Percentiles rank a stretch among this genome's conserved stretches.
phyloP scores from a whole-genome alignment of 495 filamentous ascomycete genomes.

The Aspergillus kassunensis region DNA sequence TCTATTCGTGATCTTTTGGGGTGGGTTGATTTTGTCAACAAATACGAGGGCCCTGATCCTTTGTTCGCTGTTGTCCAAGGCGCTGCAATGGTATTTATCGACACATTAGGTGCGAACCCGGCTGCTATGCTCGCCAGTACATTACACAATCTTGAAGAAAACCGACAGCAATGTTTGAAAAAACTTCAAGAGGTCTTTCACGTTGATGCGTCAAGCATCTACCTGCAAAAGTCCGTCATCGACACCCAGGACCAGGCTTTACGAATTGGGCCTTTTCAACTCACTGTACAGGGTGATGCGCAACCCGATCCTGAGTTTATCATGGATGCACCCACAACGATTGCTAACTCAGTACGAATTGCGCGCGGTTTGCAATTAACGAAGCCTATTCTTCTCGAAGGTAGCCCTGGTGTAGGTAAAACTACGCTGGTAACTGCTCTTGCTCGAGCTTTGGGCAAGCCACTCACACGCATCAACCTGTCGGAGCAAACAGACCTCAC shows the following conservation, averaged over 20 bases:
- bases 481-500: conserved; percentile 97
- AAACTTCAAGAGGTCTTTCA: conserved; percentile 65
- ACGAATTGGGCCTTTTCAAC: conserved; percentile 67
- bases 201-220: conserved; percentile 58
- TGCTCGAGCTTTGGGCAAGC: conserved; percentile 69
- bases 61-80: conserved; percentile 71
- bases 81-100: conserved; percentile 92
- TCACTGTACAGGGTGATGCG: conserved; percentile 48
- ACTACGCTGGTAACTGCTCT: conserved; percentile 87
- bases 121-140: conserved; percentile 72
- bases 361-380: conserved; percentile 82
- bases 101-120: conserved; percentile 90
- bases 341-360: conserved; percentile 83
- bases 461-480: conserved; percentile 88
- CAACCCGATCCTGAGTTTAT: conserved; percentile 61
- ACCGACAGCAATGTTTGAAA: conserved; percentile 67
- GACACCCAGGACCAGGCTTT: conserved; percentile 46
- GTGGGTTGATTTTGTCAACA: conserved; percentile 93
- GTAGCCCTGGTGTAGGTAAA: conserved; percentile 95
- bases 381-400: conserved; percentile 91
- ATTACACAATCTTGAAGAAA: conserved; percentile 50
- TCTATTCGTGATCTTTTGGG: conserved; percentile 87
- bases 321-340: conserved; percentile 84
- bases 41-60: conserved; percentile 44
- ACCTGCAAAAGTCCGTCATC: conserved; percentile 52